Evolutionary conservation across 306 rosid genomes (phyloP).

Genomic region (Parietaria judaica): DNA sequence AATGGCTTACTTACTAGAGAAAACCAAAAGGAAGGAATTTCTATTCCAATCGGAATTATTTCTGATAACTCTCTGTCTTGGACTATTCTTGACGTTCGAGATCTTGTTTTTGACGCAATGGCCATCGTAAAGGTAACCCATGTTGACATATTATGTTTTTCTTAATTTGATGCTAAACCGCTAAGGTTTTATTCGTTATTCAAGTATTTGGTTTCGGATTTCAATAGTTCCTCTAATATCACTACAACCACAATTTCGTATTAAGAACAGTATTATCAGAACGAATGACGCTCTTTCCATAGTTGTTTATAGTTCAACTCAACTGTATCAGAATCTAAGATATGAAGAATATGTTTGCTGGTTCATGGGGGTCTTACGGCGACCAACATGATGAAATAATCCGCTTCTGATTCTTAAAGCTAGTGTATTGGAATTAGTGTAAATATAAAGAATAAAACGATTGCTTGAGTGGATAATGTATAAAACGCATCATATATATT

Average conservation of each 20-base stretch:
- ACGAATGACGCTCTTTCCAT: too few species aligned
- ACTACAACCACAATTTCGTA: too few species aligned
- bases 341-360: conserved; percentile 24
- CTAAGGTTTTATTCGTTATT: too few species aligned
- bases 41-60: conserved; percentile 93
- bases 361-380: conserved; percentile 97
- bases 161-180: background rate
- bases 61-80: conserved; percentile 96
- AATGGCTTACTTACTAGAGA: conserved; percentile 92
- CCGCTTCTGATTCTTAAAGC: too few species aligned
- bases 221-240: too few species aligned
- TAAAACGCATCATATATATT: too few species aligned
- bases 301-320: too few species aligned
- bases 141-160: background rate
- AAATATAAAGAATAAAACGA: too few species aligned
- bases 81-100: conserved; percentile 99
- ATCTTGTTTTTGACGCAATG: conserved; percentile 94
- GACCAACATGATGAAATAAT: conserved; percentile 15
- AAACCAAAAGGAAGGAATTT: conserved; percentile 96
- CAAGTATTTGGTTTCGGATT: too few species aligned
- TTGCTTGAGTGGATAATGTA: too few species aligned
- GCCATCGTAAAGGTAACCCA: conserved; percentile 83
- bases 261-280: too few species aligned
- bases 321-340: background rate
- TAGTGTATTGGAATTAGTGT: too few species aligned